Evolutionary conservation across 78 protist genomes (phyloP).

Genomic region (Dictyostelium citrinum): DNA sequence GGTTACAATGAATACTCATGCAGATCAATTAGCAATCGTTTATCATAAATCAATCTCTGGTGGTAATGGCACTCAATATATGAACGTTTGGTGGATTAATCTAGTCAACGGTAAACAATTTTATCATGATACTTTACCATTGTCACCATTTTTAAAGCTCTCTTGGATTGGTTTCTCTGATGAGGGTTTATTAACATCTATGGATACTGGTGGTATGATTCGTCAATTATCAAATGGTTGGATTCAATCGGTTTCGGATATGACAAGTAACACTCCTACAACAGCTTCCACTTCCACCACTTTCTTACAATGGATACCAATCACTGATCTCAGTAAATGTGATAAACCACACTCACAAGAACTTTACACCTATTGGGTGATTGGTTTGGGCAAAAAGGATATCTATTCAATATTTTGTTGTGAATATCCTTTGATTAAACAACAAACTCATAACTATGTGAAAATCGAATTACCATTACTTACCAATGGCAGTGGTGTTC

Average conservation of each 20-base stretch:
- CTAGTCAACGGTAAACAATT: constrained; percentile 2
- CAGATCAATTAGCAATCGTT: constrained; percentile 25
- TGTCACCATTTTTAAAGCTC: background rate
- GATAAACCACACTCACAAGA: background rate
- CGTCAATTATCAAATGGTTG: constrained; percentile 5
- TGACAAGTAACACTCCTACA: background rate
- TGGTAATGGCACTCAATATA: background rate
- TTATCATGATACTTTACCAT: background rate
- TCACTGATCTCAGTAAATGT: background rate
- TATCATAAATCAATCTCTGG: background rate
- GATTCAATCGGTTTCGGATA: background rate
- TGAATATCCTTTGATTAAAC: constrained; percentile 21
- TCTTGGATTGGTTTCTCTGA: constrained; percentile 52
- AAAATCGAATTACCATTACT: background rate
- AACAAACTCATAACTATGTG: constrained; percentile 3
- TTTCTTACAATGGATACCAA: constrained; percentile 17
- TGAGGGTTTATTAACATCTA: background rate
- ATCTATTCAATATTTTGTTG: constrained; percentile 16
- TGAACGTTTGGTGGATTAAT: background rate
- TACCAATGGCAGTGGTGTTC: background rate
- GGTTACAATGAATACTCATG: constrained; percentile 3
- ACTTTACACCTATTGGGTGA: constrained; percentile 4
- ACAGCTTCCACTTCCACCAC: background rate
- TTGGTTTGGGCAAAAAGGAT: constrained; percentile 13
- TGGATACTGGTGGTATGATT: constrained; percentile 30